Percentiles rank a stretch among this genome's conserved stretches.
Evolutionary conservation across 129 eudicot genomes (phyloP).

Genomic region (Kitagawia praeruptora): DNA sequence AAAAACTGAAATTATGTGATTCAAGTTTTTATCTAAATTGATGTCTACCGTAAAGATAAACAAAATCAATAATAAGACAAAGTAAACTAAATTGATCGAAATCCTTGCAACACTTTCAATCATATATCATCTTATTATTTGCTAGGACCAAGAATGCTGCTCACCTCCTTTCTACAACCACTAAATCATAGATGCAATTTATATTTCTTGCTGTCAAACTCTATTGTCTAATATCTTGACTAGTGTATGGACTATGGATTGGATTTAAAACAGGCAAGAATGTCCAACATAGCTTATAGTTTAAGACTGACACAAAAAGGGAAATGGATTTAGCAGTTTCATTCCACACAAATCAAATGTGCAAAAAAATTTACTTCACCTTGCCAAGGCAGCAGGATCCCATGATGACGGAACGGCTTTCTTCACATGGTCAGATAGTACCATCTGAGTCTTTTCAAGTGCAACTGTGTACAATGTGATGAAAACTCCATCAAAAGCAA

Average conservation of each 20-base stretch:
- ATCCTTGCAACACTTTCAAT: no score
- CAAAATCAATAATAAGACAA: no score
- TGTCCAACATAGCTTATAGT: neutral
- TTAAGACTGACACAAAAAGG: neutral
- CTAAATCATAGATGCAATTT: neutral
- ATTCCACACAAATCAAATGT: neutral
- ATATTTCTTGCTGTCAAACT: neutral
- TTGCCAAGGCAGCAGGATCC: slow-evolving; percentile 94
- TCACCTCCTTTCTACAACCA: neutral
- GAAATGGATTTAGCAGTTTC: neutral
- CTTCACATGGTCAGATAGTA: slow-evolving; percentile 79
- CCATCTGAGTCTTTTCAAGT: slow-evolving; percentile 82
- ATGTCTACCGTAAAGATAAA: no score
- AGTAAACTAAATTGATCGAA: no score
- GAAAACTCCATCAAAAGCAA: slow-evolving; percentile 93
- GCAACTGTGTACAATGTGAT: slow-evolving; percentile 81
- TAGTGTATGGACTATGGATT: neutral
- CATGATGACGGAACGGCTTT: slow-evolving; percentile 93
- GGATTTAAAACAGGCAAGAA: neutral
- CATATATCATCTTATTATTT: neutral
- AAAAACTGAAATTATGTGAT: no score
- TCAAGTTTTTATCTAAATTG: no score
- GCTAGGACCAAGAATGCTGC: neutral
- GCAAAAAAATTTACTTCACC: slow-evolving; percentile 32
- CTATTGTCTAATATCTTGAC: neutral